A percentile compares a stretch with the other conserved stretches of the same genome.
These are phyloP conservation scores for Sporothrix mexicana DNA, from an alignment of 2,329 filamentous ascomycete genomes.

Conservation along the genomic window DNA sequence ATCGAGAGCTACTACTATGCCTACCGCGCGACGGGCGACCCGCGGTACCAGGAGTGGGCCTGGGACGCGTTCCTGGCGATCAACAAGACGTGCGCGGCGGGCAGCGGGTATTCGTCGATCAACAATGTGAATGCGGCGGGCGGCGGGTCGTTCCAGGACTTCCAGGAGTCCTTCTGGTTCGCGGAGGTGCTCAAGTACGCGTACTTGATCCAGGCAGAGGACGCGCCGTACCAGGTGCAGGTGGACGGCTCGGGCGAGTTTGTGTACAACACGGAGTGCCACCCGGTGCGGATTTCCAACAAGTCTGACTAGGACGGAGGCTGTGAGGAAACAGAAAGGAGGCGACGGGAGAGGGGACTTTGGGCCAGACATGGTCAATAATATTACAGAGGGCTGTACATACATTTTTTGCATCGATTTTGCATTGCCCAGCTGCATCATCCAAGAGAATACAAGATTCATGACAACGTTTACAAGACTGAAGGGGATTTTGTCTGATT, in stretches of 20 bases:
- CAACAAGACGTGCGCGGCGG: conserved; percentile 65
- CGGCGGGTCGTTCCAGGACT: conserved; percentile 68
- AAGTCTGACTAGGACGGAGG: background rate
- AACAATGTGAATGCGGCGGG: conserved; percentile 66
- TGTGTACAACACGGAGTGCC: conserved; percentile 59
- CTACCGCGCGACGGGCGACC: conserved; percentile 76
- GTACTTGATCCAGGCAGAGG: conserved; percentile 71
- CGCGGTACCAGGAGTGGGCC: conserved; percentile 80
- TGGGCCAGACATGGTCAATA: background rate
- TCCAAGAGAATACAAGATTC: conserved; percentile 5
- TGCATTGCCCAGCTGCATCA: background rate
- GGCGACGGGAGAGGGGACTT: background rate
- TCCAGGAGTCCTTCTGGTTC: conserved; percentile 87
- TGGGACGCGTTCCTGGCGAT: conserved; percentile 79
- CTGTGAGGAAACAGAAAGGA: background rate
- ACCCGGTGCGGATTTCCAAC: conserved; percentile 43
- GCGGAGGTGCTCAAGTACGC: conserved; percentile 87
- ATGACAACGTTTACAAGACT: background rate
- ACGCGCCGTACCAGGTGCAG: conserved; percentile 60
- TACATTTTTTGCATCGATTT: background rate
- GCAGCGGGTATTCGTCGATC: conserved; percentile 71
- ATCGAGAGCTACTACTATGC: conserved; percentile 88
- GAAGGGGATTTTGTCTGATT: background rate
- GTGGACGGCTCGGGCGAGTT: conserved; percentile 53
- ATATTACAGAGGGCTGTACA: background rate